These are phyloP conservation scores for Ophiostoma triangulosporum DNA, from an alignment of 2,329 filamentous ascomycete species.

Conservation along the genomic window DNA sequence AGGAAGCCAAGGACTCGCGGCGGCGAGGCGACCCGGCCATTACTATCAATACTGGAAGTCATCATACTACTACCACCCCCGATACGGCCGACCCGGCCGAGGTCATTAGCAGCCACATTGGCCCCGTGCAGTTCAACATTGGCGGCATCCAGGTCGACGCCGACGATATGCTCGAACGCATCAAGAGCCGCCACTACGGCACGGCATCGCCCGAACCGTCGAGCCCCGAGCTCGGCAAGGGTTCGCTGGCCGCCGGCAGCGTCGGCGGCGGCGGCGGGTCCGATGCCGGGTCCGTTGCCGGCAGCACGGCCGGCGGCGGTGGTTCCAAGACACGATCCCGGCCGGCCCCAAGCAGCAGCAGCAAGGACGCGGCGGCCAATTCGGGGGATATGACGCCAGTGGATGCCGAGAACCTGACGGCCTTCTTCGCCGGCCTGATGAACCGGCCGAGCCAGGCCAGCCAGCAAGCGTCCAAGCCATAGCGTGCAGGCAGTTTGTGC, in stretches of 20 bases:
- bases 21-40: slow-evolving; percentile 2
- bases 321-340: neutral
- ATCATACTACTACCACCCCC: too few relatives aligned
- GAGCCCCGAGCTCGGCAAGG: slow-evolving; percentile 20
- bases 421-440: slow-evolving; percentile 47
- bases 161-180: slow-evolving; percentile 77
- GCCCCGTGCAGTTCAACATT: slow-evolving; percentile 95
- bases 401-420: slow-evolving; percentile 44
- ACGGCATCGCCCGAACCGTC: slow-evolving; percentile 29
- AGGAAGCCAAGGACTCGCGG: slow-evolving; percentile 24
- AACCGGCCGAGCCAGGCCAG: slow-evolving; percentile 25
- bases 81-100: slow-evolving; percentile 18
- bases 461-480: slow-evolving; percentile 6
- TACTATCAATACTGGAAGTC: too few relatives aligned
- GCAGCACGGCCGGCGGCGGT: neutral
- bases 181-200: slow-evolving; percentile 53
- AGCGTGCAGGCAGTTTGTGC: neutral
- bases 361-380: neutral
- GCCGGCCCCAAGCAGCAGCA: neutral
- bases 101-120: slow-evolving; percentile 64
- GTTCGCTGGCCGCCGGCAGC: slow-evolving; percentile 21
- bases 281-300: neutral
- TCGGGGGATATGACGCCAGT: slow-evolving; percentile 22
- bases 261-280: neutral
- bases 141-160: slow-evolving; percentile 93